A percentile compares a stretch with the other conserved stretches of the same genome.
Conservation (phyloP, 495 filamentous ascomycete species). For the Penicillium bovifimosum region DNA sequence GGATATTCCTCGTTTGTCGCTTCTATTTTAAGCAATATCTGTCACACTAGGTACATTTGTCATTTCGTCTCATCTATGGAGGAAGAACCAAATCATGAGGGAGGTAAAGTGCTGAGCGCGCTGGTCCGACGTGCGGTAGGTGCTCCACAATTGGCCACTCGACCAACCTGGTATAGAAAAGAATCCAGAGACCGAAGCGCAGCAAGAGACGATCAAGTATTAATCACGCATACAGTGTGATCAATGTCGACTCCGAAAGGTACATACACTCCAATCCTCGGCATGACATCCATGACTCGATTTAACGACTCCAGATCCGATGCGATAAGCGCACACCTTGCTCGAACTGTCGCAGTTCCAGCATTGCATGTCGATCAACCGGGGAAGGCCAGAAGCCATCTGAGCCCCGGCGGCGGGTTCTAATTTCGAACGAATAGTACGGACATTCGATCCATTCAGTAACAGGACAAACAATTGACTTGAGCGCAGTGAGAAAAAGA, state of each 20-base stretch:
- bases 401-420: slow-evolving; percentile 55
- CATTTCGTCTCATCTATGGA: slow-evolving; percentile 31
- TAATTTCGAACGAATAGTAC: slow-evolving; percentile 68
- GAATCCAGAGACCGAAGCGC: not conserved
- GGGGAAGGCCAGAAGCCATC: slow-evolving; percentile 53
- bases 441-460: slow-evolving; percentile 8
- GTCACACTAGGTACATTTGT: not conserved
- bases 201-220: not conserved
- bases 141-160: slow-evolving; percentile 14
- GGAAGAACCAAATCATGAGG: slow-evolving; percentile 31
- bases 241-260: slow-evolving; percentile 49
- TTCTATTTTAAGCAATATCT: not conserved
- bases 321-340: slow-evolving; percentile 44
- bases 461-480: not conserved
- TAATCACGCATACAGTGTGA: slow-evolving; percentile 37
- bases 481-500: slow-evolving; percentile 55
- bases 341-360: slow-evolving; percentile 43
- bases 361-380: slow-evolving; percentile 50
- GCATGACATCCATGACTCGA: not conserved
- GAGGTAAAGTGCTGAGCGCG: slow-evolving; percentile 14
- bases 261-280: slow-evolving; percentile 14
- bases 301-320: slow-evolving; percentile 28
- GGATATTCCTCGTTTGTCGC: not conserved
- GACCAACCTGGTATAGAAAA: not conserved
- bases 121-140: slow-evolving; percentile 31